These are phyloP conservation scores for Solanum etuberosum DNA, from an alignment of 257 asterid species.

Conservation along the genomic window DNA sequence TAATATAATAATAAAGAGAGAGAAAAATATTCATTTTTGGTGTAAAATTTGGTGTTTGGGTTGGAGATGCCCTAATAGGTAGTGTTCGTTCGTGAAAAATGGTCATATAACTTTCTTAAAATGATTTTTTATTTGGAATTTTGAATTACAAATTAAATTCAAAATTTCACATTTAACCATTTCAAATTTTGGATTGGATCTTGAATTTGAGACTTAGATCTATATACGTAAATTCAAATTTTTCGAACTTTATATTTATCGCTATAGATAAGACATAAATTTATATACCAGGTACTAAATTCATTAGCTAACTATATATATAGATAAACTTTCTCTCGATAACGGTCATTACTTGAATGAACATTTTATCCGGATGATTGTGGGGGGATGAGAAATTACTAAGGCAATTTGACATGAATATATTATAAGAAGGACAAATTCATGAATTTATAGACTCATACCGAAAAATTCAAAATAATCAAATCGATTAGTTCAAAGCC, in stretches of 20 bases:
- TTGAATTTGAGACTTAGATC: neutral
- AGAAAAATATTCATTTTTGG: no score
- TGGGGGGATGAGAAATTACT: neutral
- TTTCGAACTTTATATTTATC: neutral
- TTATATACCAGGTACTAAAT: no score
- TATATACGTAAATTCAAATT: neutral
- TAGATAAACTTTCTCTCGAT: neutral
- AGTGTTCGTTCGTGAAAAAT: neutral
- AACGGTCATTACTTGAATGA: neutral
- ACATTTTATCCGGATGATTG: neutral
- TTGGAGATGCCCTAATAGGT: no score
- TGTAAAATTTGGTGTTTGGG: no score
- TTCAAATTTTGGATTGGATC: neutral
- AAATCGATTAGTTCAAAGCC: neutral
- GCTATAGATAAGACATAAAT: neutral
- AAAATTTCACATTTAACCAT: neutral
- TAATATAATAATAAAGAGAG: no score
- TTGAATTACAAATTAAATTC: neutral
- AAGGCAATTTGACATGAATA: no score
- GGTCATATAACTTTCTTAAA: neutral
- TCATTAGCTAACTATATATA: no score
- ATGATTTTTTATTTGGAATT: no score
- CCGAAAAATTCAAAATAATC: neutral
- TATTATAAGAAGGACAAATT: no score
- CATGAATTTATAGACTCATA: neutral